These are phyloP conservation scores for Hammondia hammondi DNA, from an alignment of 169 alveolate genomes.

Conservation along the genomic window DNA sequence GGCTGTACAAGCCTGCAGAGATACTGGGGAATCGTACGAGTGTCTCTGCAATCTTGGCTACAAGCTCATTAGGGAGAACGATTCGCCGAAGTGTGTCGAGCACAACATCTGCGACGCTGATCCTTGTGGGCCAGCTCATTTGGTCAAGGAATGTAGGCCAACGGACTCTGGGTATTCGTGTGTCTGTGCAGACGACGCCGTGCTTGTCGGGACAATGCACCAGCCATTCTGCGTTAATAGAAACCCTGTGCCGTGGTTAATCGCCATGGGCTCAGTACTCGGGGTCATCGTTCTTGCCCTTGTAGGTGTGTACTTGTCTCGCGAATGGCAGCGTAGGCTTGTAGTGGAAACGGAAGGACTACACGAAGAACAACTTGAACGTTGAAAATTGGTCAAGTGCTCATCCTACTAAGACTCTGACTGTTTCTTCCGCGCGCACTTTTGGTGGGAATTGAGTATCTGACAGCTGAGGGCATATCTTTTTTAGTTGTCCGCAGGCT, in stretches of 20 bases:
- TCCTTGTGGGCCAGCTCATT: neutral
- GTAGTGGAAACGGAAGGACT: too few relatives aligned
- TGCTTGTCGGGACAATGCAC: neutral
- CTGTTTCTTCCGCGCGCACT: too few relatives aligned
- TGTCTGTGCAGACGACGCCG: neutral
- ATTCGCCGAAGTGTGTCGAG: neutral
- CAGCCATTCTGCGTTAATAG: neutral
- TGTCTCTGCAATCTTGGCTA: neutral
- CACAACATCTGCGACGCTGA: neutral
- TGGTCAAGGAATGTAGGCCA: neutral
- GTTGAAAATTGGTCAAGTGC: too few relatives aligned
- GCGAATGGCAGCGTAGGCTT: too few relatives aligned
- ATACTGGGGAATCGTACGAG: neutral
- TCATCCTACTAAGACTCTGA: too few relatives aligned
- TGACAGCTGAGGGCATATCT: too few relatives aligned
- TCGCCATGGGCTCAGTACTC: too few relatives aligned
- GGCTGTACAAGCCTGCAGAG: neutral
- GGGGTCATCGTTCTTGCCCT: too few relatives aligned
- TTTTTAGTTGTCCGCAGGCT: too few relatives aligned
- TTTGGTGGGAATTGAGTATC: too few relatives aligned
- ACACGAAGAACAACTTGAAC: too few relatives aligned
- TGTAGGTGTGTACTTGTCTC: too few relatives aligned
- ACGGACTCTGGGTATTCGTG: conserved; percentile 2
- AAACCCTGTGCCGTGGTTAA: neutral
- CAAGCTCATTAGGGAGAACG: neutral